phyloP scores from a whole-genome alignment of 1,139 yeast genomes.

The Yamadazyma kanchanaburiensis region DNA sequence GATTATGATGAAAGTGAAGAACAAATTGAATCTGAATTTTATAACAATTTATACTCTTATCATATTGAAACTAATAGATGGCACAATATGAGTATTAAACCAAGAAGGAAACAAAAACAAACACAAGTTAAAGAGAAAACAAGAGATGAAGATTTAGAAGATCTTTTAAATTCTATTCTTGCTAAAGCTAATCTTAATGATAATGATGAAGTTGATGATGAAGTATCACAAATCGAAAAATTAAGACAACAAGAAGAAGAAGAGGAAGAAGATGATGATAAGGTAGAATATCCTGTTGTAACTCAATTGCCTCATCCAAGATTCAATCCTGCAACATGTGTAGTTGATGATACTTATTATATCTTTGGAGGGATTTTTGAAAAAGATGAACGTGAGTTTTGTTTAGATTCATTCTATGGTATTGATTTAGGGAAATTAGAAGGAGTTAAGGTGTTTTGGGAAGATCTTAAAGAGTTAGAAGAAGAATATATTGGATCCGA shows the following conservation, averaged over 20 bases:
- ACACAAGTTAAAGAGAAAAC: constrained; percentile 46
- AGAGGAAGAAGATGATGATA: constrained; percentile 33
- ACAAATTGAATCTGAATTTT: constrained; percentile 78
- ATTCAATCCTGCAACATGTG: constrained; percentile 83
- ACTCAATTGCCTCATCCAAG: constrained; percentile 80
- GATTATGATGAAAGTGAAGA: constrained; percentile 96
- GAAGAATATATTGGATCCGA: constrained; percentile 25
- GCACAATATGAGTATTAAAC: constrained; percentile 70
- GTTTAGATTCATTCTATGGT: constrained; percentile 80
- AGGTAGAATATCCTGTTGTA: constrained; percentile 52
- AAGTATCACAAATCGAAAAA: constrained; percentile 36
- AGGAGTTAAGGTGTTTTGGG: constrained; percentile 90
- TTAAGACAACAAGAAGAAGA: constrained; percentile 34
- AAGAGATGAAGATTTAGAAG: constrained; percentile 82
- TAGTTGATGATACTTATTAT: constrained; percentile 78
- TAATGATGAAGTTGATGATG: constrained; percentile 36
- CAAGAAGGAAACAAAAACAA: constrained; percentile 51
- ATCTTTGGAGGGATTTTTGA: constrained; percentile 95
- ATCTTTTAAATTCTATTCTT: constrained; percentile 69
- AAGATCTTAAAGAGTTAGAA: constrained; percentile 53
- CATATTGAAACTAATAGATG: constrained; percentile 87
- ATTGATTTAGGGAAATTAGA: constrained; percentile 84
- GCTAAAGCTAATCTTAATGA: constrained; percentile 67
- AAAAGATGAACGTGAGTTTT: constrained; percentile 78
- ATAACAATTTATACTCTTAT: constrained; percentile 75